Percentiles rank a stretch among this genome's conserved stretches.
These are phyloP conservation scores for Chrysanthemum seticuspe DNA, from an alignment of 129 eudicot species.

Conservation along the genomic window DNA sequence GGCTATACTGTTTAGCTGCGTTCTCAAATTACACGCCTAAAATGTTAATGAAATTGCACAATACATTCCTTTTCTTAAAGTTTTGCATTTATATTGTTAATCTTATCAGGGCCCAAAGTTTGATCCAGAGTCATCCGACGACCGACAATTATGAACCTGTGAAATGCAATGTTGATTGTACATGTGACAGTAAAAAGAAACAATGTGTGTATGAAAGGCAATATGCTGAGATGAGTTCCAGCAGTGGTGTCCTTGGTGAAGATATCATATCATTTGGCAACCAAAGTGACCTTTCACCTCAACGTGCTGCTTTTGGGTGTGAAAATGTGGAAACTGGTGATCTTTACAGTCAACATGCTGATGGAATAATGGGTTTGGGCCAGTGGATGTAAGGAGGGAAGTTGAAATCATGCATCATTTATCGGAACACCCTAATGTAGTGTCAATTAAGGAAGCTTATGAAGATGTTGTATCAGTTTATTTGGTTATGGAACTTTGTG, in stretches of 20 bases:
- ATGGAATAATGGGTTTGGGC: conserved; percentile 99
- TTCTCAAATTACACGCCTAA: background rate
- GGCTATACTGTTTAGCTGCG: background rate
- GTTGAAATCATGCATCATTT: too few relatives aligned
- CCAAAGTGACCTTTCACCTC: conserved; percentile 85
- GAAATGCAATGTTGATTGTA: conserved; percentile 76
- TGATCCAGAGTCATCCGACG: conserved; percentile 57
- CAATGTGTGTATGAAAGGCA: conserved; percentile 81
- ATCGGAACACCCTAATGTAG: too few relatives aligned
- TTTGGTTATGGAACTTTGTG: too few relatives aligned
- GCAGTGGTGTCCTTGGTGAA: conserved; percentile 92
- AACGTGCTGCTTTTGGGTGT: conserved; percentile 89
- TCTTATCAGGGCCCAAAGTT: conserved; percentile 82
- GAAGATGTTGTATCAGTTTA: too few relatives aligned
- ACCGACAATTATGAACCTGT: conserved; percentile 69
- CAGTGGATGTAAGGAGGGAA: conserved; percentile 1
- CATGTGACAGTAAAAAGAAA: conserved; percentile 57
- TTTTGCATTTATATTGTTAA: conserved; percentile 13
- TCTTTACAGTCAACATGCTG: conserved; percentile 90
- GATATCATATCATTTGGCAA: conserved; percentile 91
- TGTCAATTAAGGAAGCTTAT: too few relatives aligned
- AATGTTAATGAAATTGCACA: background rate
- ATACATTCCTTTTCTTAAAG: conserved; percentile 16
- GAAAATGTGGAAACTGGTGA: conserved; percentile 93
- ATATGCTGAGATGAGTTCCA: conserved; percentile 99